A percentile compares a stretch with the other conserved stretches of the same genome.
phyloP scores from a whole-genome alignment of 2,329 filamentous ascomycete genomes.

The Fusarium sp. region DNA sequence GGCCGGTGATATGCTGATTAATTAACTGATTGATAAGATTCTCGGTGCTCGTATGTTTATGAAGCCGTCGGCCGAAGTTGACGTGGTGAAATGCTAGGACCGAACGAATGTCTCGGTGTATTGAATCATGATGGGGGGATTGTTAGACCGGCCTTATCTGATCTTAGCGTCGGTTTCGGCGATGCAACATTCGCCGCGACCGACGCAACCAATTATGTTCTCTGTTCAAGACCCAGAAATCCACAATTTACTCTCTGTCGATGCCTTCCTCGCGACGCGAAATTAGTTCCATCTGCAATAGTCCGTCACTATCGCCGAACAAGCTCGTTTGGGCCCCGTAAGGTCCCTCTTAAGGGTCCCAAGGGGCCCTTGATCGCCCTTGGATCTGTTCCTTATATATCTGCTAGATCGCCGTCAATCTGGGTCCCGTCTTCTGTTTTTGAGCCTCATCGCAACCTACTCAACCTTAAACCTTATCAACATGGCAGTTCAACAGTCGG shows the following conservation, averaged over 20 bases:
- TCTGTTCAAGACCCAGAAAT: background rate
- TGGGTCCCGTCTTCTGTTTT: background rate
- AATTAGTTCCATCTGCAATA: slow-evolving; percentile 5
- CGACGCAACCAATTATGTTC: slow-evolving; percentile 23
- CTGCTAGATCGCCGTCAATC: background rate
- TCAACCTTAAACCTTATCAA: background rate
- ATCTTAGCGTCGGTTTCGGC: slow-evolving; percentile 17
- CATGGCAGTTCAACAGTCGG: slow-evolving; percentile 9
- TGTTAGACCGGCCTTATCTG: background rate
- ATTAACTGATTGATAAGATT: background rate
- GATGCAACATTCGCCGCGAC: background rate
- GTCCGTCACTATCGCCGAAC: background rate
- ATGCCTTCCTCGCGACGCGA: slow-evolving; percentile 21
- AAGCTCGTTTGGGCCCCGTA: background rate
- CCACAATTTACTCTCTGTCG: background rate
- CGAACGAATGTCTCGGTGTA: slow-evolving; percentile 6
- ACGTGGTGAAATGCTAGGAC: background rate
- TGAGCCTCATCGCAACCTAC: slow-evolving; percentile 15
- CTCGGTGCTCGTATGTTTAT: slow-evolving; percentile 14
- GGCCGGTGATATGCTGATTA: background rate
- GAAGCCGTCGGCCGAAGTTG: background rate
- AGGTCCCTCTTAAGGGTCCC: background rate
- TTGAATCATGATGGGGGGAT: background rate
- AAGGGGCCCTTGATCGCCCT: slow-evolving; percentile 2
- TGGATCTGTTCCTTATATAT: slow-evolving; percentile 17